phyloP scores from a whole-genome alignment of 208 protist genomes.

The Trypanosoma theileri region DNA sequence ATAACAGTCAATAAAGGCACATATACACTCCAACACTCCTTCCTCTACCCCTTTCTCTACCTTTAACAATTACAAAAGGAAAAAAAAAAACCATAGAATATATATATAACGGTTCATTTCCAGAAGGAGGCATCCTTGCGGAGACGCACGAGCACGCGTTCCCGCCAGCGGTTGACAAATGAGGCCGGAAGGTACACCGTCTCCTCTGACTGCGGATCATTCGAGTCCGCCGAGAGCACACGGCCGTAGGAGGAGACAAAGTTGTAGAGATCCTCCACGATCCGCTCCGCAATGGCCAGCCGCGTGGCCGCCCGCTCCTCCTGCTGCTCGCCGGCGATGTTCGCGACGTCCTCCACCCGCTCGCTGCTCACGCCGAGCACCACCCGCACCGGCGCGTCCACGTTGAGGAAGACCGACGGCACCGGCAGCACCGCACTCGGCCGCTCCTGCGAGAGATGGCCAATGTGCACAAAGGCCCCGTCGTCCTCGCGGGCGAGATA shows the following conservation, averaged over 20 bases:
- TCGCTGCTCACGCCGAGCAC: conserved; percentile 68
- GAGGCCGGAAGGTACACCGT: conserved; percentile 61
- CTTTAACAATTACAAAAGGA: no score
- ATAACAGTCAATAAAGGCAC: neutral
- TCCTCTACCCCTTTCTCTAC: neutral
- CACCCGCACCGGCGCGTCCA: conserved; percentile 33
- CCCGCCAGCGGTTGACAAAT: conserved; percentile 73
- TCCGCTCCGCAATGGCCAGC: conserved; percentile 56
- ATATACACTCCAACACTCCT: neutral
- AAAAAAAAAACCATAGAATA: conserved; percentile 2
- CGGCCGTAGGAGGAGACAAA: conserved; percentile 70
- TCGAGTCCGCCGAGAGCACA: conserved; percentile 2
- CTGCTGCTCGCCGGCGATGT: conserved; percentile 49
- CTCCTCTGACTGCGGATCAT: conserved; percentile 38
- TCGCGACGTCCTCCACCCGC: conserved; percentile 47
- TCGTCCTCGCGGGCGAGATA: conserved; percentile 64
- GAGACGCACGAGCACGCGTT: conserved; percentile 45
- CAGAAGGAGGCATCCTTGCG: conserved; percentile 68
- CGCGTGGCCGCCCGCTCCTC: conserved; percentile 56
- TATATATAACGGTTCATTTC: conserved; percentile 18
- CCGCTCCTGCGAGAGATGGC: conserved; percentile 45
- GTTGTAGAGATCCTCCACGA: conserved; percentile 73
- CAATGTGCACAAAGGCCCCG: conserved; percentile 66
- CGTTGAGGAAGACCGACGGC: conserved; percentile 35
- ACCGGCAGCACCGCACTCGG: conserved; percentile 61